Percentiles rank a stretch among this genome's conserved stretches.
Conservation (phyloP, 2,329 filamentous ascomycete species). For the Xylariaceae sp. region DNA sequence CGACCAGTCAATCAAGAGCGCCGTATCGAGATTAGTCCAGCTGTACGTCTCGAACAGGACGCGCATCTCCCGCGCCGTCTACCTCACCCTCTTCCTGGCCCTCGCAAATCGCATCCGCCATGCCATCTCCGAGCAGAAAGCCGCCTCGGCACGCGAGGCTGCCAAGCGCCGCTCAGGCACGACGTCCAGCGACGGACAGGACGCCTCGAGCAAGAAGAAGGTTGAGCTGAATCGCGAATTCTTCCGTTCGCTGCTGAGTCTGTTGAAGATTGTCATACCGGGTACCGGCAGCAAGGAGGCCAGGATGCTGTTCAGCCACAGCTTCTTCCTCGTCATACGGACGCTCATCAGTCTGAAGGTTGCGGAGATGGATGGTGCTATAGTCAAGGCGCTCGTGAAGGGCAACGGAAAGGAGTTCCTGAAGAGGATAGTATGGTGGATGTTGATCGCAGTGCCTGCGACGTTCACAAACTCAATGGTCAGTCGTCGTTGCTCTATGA, state of each 20-base stretch:
- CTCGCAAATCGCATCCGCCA: slow-evolving; percentile 82
- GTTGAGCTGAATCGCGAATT: slow-evolving; percentile 88
- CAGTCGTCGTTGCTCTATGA: slow-evolving; percentile 28
- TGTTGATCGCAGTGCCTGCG: slow-evolving; percentile 90
- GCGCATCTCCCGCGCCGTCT: slow-evolving; percentile 75
- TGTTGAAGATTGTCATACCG: slow-evolving; percentile 84
- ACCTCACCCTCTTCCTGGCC: slow-evolving; percentile 74
- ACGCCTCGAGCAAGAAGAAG: slow-evolving; percentile 48
- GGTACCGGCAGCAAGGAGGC: slow-evolving; percentile 87
- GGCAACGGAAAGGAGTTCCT: slow-evolving; percentile 89
- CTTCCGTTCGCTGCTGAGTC: slow-evolving; percentile 65
- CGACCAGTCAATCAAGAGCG: slow-evolving; percentile 59
- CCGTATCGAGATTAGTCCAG: slow-evolving; percentile 60
- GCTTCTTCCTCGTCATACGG: slow-evolving; percentile 82
- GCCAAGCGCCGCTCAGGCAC: slow-evolving; percentile 50
- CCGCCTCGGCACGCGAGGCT: slow-evolving; percentile 65
- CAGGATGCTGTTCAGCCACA: slow-evolving; percentile 80
- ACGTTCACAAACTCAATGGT: slow-evolving; percentile 99
- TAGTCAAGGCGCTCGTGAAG: slow-evolving; percentile 88
- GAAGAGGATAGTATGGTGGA: slow-evolving; percentile 91
- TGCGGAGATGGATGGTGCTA: slow-evolving; percentile 86
- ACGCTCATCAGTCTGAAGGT: slow-evolving; percentile 94
- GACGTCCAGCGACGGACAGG: slow-evolving; percentile 37
- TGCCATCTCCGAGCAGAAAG: slow-evolving; percentile 90
- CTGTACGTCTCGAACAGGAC: slow-evolving; percentile 77